Percentiles rank a stretch among this genome's conserved stretches.
These are phyloP conservation scores for Pulveroboletus frians DNA, from an alignment of 768 basidiomycete species.

Conservation along the genomic window DNA sequence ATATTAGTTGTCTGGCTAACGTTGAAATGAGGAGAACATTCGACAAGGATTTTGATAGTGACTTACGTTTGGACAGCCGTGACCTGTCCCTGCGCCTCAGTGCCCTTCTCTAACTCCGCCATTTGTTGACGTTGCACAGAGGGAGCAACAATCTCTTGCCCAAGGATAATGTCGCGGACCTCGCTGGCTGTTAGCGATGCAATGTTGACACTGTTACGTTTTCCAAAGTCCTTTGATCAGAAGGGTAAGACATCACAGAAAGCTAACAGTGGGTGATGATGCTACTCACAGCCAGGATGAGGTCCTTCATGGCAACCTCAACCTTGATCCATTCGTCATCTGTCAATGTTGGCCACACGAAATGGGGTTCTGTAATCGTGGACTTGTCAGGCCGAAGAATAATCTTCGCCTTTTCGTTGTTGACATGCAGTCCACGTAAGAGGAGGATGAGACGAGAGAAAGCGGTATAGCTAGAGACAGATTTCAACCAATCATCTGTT, in stretches of 20 bases:
- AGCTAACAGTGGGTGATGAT: neutral
- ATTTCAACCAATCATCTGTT: slow-evolving; percentile 96
- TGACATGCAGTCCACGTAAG: slow-evolving; percentile 94
- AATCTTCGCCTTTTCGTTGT: slow-evolving; percentile 99
- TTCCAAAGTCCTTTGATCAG: slow-evolving; percentile 79
- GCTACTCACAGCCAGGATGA: slow-evolving; percentile 73
- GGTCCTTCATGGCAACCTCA: slow-evolving; percentile 96
- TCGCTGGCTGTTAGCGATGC: slow-evolving; percentile 95
- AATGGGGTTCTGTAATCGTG: slow-evolving; percentile 95
- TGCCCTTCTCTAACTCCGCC: slow-evolving; percentile 97
- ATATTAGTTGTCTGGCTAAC: slow-evolving; percentile 90
- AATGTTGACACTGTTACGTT: slow-evolving; percentile 98
- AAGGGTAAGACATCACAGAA: slow-evolving; percentile 12
- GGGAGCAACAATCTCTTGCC: slow-evolving; percentile 96
- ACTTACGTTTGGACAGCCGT: slow-evolving; percentile 88
- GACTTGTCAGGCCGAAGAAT: slow-evolving; percentile 96
- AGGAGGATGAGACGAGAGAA: slow-evolving; percentile 98
- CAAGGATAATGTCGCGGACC: slow-evolving; percentile 96
- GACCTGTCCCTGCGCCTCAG: slow-evolving; percentile 90
- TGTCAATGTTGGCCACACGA: slow-evolving; percentile 90
- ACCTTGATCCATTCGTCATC: slow-evolving; percentile 99
- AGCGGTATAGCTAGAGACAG: slow-evolving; percentile 97
- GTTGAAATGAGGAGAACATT: slow-evolving; percentile 3
- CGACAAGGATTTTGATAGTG: neutral
- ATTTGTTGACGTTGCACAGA: slow-evolving; percentile 97